Evolutionary conservation across 352 stramenopile species (phyloP), one percentile per base, ranked within the genome.

Genomic region (Globisporangium cylindrosporum): DNA sequence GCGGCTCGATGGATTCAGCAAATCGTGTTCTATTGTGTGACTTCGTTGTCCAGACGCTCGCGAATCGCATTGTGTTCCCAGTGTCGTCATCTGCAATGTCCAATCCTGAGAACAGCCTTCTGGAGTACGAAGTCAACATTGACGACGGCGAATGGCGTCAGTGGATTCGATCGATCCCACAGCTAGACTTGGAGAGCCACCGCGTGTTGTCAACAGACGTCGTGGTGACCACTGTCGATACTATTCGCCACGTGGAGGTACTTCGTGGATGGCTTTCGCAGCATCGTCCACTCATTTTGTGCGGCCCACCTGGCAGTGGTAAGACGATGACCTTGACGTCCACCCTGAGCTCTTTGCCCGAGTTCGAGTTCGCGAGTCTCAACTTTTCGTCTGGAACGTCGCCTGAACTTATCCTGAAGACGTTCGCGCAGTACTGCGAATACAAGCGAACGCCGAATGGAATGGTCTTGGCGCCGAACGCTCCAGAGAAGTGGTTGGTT

Each of bases 281-380:
- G 67, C 97, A 98, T 67, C 94, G 91, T 34, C 98, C 98, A 38
- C 73, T 99, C 0, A 98, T 99, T 73, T 82, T 99, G 22, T 99
- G 97, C 80, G 98, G 97, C 54, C 98, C 98, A 18, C 97, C 97
- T 2, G 98, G 98, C n/a, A 98, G 87, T 73, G 98, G 98, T 75
- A 99, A 99, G 73, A 99, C 98, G 2, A 99, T 99, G 98, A 99
- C 98, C 2, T 78, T 99, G 48, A 99, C 95, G 2, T 98, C 93
- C 34, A 98, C 98, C 9, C 90, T 99, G 38, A 97, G 97, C 68
- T 98, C 91, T 4, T 89, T 99, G n/a, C 96, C 98, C 51, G 93
- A 99, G 61, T 98, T 99, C 66, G 95, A 99, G 59, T 94, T 99
- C 59, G 97, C 96, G 10, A 98, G 93, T 66, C 88, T 99, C 32